phyloP scores from a whole-genome alignment of 148 eudicot species.

The Cornus florida region DNA sequence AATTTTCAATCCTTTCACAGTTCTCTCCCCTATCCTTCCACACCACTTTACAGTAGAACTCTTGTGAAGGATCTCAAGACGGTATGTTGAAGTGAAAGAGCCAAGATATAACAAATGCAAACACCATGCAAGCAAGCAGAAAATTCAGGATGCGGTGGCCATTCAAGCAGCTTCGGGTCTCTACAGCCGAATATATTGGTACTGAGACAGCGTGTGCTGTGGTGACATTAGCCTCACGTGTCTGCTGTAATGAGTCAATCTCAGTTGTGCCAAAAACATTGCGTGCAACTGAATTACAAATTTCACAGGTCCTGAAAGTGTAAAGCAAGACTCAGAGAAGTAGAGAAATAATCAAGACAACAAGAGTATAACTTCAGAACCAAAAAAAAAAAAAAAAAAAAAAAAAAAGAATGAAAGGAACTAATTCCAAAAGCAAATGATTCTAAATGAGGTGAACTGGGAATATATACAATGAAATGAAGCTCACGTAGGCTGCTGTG shows the following conservation, averaged over 20 bases:
- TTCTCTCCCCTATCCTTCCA: not conserved
- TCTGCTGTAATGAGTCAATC: conserved; percentile 27
- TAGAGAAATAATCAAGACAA: not conserved
- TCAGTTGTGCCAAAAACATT: conserved; percentile 34
- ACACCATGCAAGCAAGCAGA: conserved; percentile 52
- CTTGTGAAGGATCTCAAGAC: conserved; percentile 17
- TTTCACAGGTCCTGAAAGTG: conserved; percentile 46
- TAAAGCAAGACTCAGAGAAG: not conserved
- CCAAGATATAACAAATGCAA: conserved; percentile 63
- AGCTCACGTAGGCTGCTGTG: not conserved
- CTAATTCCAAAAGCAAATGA: not conserved
- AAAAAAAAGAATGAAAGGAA: not conserved
- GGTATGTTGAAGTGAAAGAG: conserved; percentile 58
- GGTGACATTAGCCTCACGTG: conserved; percentile 12
- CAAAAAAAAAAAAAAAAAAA: not conserved
- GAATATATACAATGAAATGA: not conserved
- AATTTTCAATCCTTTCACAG: not conserved
- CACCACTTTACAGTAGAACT: not conserved
- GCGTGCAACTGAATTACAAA: conserved; percentile 43
- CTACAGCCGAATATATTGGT: conserved; percentile 14
- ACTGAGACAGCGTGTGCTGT: conserved; percentile 3
- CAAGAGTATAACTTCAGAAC: not conserved
- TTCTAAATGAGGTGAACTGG: not conserved
- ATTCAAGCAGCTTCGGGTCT: conserved; percentile 36
- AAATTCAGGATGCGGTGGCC: conserved; percentile 49